Conservation (phyloP, 2,329 filamentous ascomycete species). For the Dichotomopilus funicola region DNA sequence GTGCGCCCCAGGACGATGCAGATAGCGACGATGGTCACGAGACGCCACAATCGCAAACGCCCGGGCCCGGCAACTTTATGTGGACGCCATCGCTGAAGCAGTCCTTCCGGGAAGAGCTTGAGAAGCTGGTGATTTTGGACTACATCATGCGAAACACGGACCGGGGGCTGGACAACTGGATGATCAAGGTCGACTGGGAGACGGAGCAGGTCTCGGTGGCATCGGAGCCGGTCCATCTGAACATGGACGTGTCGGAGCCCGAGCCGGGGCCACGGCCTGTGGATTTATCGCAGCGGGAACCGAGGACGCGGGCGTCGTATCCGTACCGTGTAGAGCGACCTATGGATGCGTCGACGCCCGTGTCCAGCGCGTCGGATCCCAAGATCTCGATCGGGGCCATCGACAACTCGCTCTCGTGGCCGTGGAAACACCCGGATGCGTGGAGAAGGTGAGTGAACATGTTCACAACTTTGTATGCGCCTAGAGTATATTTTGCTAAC, state of each 20-base stretch:
- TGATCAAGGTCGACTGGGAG: conserved; percentile 92
- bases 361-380: conserved; percentile 40
- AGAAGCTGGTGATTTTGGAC: conserved; percentile 94
- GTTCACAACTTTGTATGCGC: no score
- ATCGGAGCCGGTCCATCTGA: conserved; percentile 67
- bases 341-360: conserved; percentile 66
- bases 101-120: conserved; percentile 87
- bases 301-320: conserved; percentile 42
- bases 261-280: conserved; percentile 58
- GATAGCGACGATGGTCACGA: conserved; percentile 44
- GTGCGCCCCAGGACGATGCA: conserved; percentile 51
- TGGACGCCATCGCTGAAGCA: conserved; percentile 90
- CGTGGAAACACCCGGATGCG: conserved; percentile 97
- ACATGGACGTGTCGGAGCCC: conserved; percentile 48
- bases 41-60: conserved; percentile 31
- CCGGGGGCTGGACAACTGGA: conserved; percentile 95
- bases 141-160: conserved; percentile 99
- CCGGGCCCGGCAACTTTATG: conserved; percentile 54
- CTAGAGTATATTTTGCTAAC: conserved; percentile 6
- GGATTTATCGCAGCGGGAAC: conserved; percentile 39
- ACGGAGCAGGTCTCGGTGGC: conserved; percentile 77
- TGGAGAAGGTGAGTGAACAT: conserved; percentile 48
- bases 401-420: conserved; percentile 96
- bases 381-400: conserved; percentile 82
- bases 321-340: conserved; percentile 75